A percentile compares a stretch with the other conserved stretches of the same genome.
Evolutionary conservation across 805 yeast species (phyloP).

Genomic region (Saccharomyces eubayanus): DNA sequence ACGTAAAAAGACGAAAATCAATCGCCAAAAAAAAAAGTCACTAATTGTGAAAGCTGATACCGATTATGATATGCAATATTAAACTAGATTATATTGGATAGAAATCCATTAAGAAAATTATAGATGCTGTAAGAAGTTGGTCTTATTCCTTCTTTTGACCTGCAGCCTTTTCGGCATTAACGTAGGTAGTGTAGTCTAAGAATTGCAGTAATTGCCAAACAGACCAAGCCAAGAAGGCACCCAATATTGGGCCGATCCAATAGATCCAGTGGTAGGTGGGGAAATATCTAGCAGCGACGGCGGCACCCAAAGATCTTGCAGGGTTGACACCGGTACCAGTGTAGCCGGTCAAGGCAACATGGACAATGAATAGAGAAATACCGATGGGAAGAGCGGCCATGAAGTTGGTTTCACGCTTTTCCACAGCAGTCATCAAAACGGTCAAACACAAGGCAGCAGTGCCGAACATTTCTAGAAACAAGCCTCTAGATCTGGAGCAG

Average conservation of each 20-base stretch:
- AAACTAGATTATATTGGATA: background rate
- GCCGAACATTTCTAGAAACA: conserved; percentile 76
- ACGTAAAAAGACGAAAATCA: background rate
- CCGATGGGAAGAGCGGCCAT: conserved; percentile 83
- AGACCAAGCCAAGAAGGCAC: conserved; percentile 56
- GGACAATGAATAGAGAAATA: conserved; percentile 70
- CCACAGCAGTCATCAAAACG: conserved; percentile 77
- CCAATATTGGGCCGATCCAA: conserved; percentile 83
- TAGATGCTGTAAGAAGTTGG: background rate
- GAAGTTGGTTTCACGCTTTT: conserved; percentile 64
- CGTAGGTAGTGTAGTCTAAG: conserved; percentile 53
- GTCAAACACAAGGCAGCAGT: conserved; percentile 65
- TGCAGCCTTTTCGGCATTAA: conserved; percentile 11
- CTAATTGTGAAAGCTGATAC: background rate
- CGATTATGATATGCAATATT: background rate
- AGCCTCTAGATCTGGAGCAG: conserved; percentile 62
- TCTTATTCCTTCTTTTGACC: background rate
- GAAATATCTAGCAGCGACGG: conserved; percentile 62
- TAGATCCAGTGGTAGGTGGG: conserved; percentile 85
- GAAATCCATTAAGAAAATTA: background rate
- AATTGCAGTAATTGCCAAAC: conserved; percentile 60
- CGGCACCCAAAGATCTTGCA: conserved; percentile 82
- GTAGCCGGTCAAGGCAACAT: conserved; percentile 69
- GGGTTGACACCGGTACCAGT: conserved; percentile 93
- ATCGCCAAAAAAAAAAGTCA: background rate